Base-by-base conservation (phyloP, 257 asterid species). In the Voacanga thouarsii region DNA sequence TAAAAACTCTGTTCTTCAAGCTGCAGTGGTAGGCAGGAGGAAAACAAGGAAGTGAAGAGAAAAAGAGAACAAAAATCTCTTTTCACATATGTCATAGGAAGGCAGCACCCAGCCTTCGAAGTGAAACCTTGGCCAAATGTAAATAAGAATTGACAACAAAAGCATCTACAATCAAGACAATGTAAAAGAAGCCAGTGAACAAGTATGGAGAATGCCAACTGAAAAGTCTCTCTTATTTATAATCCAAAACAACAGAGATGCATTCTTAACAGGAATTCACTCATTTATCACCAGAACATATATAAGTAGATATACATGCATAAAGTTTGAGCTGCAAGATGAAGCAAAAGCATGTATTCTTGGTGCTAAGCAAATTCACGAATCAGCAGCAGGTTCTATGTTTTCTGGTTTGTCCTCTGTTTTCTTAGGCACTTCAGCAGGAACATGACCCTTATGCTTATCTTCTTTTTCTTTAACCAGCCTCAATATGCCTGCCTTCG, bases 381-480 rank as follows among this genome's bases (percentile, higher is more conserved):
- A 73, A 33, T 21, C 33, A 55, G 4, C 71, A 61, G 80, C 74
- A 1, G 10, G 33, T 70, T 28, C 76, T 45, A 61, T 44, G 3
- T 75, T 81, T 55, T 81, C 8, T 57, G 41, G 76, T 43, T 81
- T 86, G 9, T 37, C 80, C 77, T 79, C 85, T 12, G 75, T 82
- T 56, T 71, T 84, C 44, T 80, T 71, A 41, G 87, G 65, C 60
- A 10, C 82, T 71, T 77, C 83, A 64, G 65, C 85, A 81, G 14
- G 41, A 23, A 26, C 83, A 47, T 60, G 47, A 72, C 71, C 86
- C 82, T 86, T 84, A n/a, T 74, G 86, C 82, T 85, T 85, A 39
- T 71, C 86, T 85, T 88, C 93, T 0, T 83, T 79, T 78, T 77
- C 94, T 79, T 89, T 88, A 24, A 92, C 84, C 87, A 82, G 76